Conservation (phyloP, 2,329 filamentous ascomycete genomes). For the Metarhizium brunneum region DNA sequence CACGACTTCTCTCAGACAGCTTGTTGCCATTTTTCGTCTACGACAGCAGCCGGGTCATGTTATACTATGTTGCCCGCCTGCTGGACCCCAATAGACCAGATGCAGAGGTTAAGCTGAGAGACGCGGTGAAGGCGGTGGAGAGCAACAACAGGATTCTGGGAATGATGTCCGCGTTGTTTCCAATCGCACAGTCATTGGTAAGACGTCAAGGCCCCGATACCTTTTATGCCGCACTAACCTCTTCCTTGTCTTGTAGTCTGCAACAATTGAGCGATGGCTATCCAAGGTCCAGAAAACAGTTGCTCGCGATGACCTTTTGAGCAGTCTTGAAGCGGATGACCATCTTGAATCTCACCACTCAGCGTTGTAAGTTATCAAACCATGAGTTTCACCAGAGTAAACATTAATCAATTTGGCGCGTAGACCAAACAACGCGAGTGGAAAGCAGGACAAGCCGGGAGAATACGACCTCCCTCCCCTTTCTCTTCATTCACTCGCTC, state of each 20-base stretch:
- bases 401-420: background rate
- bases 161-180: slow-evolving; percentile 28
- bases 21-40: slow-evolving; percentile 36
- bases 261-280: slow-evolving; percentile 29
- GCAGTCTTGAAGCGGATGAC: slow-evolving; percentile 13
- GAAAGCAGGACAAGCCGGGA: slow-evolving; percentile 8
- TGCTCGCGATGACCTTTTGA: slow-evolving; percentile 12
- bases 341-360: slow-evolving; percentile 12
- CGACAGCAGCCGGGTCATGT: slow-evolving; percentile 37
- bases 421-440: slow-evolving; percentile 7
- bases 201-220: slow-evolving; percentile 4
- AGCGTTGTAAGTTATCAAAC: slow-evolving; percentile 9
- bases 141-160: slow-evolving; percentile 27
- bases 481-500: slow-evolving; percentile 13
- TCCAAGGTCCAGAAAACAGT: slow-evolving; percentile 25
- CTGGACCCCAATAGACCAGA: slow-evolving; percentile 26
- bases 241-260: slow-evolving; percentile 15
- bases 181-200: slow-evolving; percentile 29
- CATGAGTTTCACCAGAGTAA: background rate
- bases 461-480: slow-evolving; percentile 14
- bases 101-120: slow-evolving; percentile 24
- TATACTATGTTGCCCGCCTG: slow-evolving; percentile 36
- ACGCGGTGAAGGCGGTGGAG: slow-evolving; percentile 30
- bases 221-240: background rate
- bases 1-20: slow-evolving; percentile 31